These are phyloP conservation scores for Takashimella koratensis DNA, from an alignment of 1,284 basidiomycete genomes.

Conservation along the genomic window DNA sequence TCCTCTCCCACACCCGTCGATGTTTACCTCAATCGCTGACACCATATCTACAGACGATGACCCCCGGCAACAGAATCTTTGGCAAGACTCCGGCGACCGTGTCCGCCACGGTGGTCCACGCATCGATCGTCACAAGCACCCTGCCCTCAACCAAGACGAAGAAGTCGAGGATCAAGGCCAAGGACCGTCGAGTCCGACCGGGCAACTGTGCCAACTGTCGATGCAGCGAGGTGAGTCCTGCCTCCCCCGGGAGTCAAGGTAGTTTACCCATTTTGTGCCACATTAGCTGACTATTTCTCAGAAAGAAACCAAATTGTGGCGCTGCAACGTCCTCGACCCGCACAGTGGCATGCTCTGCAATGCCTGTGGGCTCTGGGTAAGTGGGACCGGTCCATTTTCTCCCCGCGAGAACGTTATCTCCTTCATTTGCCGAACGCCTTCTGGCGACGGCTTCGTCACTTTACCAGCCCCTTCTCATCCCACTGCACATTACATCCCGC, in stretches of 20 bases:
- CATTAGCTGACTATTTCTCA: background rate
- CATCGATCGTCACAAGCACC: no score
- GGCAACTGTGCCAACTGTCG: slow-evolving; percentile 11
- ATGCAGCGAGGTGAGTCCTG: slow-evolving; percentile 8
- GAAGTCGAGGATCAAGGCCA: slow-evolving; percentile 5
- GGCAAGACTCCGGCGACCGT: no score
- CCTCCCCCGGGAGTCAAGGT: no score
- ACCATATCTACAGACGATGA: no score
- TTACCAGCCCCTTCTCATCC: background rate
- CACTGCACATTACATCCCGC: background rate
- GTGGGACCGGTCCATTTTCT: background rate
- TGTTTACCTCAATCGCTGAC: no score
- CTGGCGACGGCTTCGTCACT: background rate
- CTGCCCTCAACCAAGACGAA: no score
- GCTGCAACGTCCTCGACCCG: slow-evolving; percentile 1
- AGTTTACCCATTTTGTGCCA: no score
- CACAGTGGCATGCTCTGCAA: slow-evolving; percentile 12
- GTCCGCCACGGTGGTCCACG: no score
- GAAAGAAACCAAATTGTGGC: slow-evolving; percentile 16
- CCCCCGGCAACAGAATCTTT: no score
- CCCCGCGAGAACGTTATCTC: background rate
- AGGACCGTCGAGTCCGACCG: background rate
- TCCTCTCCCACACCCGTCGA: no score
- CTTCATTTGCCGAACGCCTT: background rate
- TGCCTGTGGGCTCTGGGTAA: slow-evolving; percentile 18